Conservation (phyloP, 2,329 filamentous ascomycete genomes). For the Aspergillus candidus region DNA sequence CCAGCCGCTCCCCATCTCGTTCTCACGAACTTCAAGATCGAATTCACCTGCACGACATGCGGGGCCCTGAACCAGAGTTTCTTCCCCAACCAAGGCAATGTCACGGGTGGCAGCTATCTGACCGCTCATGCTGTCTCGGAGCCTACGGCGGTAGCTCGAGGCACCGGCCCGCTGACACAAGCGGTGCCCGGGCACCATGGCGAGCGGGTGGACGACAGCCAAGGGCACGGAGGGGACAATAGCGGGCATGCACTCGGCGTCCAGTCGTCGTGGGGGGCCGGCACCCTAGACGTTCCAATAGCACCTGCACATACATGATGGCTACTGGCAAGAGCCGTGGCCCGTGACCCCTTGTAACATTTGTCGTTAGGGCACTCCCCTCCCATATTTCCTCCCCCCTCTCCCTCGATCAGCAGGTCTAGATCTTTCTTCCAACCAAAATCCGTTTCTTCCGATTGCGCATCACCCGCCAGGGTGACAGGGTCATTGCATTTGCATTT, state of each 20-base stretch:
- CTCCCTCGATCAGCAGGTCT: too few species aligned
- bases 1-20: conserved; percentile 24
- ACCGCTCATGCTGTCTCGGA: conserved; percentile 18
- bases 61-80: conserved; percentile 35
- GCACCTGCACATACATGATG: conserved; percentile 16
- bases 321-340: background rate
- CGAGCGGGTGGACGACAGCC: conserved; percentile 15
- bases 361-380: too few species aligned
- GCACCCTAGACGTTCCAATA: conserved; percentile 24
- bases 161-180: conserved; percentile 14
- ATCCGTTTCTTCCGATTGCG: too few species aligned
- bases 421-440: too few species aligned
- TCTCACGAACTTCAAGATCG: conserved; percentile 35
- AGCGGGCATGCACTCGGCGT: conserved; percentile 21
- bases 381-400: too few species aligned
- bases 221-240: conserved; percentile 19
- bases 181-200: conserved; percentile 13
- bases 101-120: conserved; percentile 26
- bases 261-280: conserved; percentile 23
- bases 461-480: too few species aligned
- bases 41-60: conserved; percentile 35
- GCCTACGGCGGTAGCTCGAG: conserved; percentile 13
- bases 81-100: conserved; percentile 33
- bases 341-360: conserved; percentile 2
- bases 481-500: too few species aligned